Evolutionary conservation across 495 filamentous ascomycete genomes (phyloP).

Genomic region (Halenospora varia): DNA sequence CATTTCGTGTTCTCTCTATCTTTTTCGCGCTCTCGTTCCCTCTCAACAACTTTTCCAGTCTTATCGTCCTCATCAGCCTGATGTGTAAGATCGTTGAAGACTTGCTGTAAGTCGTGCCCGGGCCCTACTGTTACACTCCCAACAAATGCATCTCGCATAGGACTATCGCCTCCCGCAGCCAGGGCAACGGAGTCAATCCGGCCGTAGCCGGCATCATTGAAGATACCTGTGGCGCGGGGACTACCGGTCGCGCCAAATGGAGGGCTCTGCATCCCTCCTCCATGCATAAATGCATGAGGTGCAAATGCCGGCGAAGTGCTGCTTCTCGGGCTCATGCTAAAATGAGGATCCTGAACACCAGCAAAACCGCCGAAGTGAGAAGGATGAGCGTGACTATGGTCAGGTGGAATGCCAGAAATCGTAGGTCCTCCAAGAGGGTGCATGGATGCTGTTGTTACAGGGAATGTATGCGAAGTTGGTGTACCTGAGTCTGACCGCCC

Average conservation of each 20-base stretch:
- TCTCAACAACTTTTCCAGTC: not conserved
- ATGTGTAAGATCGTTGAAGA: conserved; percentile 50
- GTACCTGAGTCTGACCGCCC: conserved; percentile 27
- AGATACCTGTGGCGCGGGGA: conserved; percentile 16
- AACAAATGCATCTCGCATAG: conserved; percentile 19
- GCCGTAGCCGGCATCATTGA: conserved; percentile 22
- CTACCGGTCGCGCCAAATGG: conserved; percentile 11
- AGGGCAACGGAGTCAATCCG: conserved; percentile 20
- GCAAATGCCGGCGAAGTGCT: conserved; percentile 21
- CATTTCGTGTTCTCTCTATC: conserved; percentile 13
- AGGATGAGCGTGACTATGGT: conserved; percentile 22
- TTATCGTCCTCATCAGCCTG: conserved; percentile 41
- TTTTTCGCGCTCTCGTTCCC: conserved; percentile 5
- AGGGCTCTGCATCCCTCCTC: conserved; percentile 18
- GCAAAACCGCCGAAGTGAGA: conserved; percentile 13
- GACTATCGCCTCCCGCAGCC: conserved; percentile 14
- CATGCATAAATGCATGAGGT: conserved; percentile 22
- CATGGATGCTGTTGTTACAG: conserved; percentile 11
- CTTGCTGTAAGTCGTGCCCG: conserved; percentile 41
- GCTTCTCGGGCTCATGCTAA: conserved; percentile 17
- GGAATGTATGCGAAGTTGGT: conserved; percentile 24
- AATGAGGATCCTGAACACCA: conserved; percentile 19
- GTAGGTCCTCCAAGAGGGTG: conserved; percentile 15
- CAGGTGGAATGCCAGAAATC: conserved; percentile 16
- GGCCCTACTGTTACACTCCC: conserved; percentile 33